Percentiles rank a stretch among this genome's conserved stretches.
Evolutionary conservation across 257 asterid genomes (phyloP).

Genomic region (Verbascum thapsus): DNA sequence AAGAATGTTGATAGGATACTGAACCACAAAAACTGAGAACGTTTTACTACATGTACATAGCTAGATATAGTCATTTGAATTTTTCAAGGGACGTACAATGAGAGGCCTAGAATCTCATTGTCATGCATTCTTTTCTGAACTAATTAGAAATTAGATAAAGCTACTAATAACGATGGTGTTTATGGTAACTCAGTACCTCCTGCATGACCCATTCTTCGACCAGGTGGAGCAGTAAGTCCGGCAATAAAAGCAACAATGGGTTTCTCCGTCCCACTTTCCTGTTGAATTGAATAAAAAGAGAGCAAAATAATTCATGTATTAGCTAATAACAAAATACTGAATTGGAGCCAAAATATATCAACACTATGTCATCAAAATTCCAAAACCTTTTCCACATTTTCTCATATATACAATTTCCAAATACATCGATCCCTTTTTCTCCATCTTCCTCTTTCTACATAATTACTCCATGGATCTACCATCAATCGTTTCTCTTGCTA

Average conservation of each 20-base stretch:
- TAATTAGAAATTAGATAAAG: slow-evolving; percentile 17
- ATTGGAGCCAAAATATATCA: slow-evolving; percentile 9
- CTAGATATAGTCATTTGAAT: not conserved
- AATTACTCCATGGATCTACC: too few relatives aligned
- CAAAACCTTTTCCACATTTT: not conserved
- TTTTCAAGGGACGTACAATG: not conserved
- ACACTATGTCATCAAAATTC: slow-evolving; percentile 11
- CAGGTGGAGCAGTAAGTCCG: slow-evolving; percentile 99
- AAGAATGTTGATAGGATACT: not conserved
- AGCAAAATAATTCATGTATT: not conserved
- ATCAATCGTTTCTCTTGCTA: too few relatives aligned
- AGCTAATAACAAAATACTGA: not conserved
- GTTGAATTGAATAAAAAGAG: slow-evolving; percentile 31
- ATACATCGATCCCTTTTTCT: too few relatives aligned
- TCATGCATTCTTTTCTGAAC: not conserved
- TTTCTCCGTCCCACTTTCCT: slow-evolving; percentile 93
- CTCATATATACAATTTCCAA: too few relatives aligned
- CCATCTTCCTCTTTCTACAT: too few relatives aligned
- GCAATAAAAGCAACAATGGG: slow-evolving; percentile 95
- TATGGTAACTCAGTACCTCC: slow-evolving; percentile 65
- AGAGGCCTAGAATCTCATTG: slow-evolving; percentile 2
- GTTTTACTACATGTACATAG: not conserved
- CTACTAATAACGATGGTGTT: slow-evolving; percentile 14
- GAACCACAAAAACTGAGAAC: slow-evolving; percentile 8
- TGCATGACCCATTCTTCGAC: slow-evolving; percentile 98